A percentile compares a stretch with the other conserved stretches of the same genome.
phyloP scores from a whole-genome alignment of 1,284 basidiomycete genomes.

The Ceratobasidium sp. region DNA sequence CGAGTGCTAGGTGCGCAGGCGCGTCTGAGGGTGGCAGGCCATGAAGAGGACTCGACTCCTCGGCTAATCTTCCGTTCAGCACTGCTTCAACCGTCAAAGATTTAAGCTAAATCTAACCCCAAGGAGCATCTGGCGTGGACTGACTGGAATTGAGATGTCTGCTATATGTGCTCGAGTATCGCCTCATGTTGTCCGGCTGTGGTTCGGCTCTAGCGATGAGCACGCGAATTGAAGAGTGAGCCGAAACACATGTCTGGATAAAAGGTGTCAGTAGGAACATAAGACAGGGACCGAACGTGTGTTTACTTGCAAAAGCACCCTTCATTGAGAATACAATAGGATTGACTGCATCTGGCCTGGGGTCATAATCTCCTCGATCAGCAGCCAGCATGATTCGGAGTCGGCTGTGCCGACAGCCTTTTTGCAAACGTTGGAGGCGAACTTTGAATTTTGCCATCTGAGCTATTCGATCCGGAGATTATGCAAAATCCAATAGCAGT shows the following conservation, averaged over 20 bases:
- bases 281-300: not conserved
- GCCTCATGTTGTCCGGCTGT: constrained; percentile 76
- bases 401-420: constrained; percentile 83
- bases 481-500: constrained; percentile 76
- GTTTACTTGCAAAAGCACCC: constrained; percentile 89
- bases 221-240: constrained; percentile 71
- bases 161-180: constrained; percentile 76
- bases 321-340: constrained; percentile 86
- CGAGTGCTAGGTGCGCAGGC: constrained; percentile 13
- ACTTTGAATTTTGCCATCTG: constrained; percentile 89
- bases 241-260: constrained; percentile 80
- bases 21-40: constrained; percentile 43
- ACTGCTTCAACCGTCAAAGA: constrained; percentile 45
- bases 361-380: constrained; percentile 86
- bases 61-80: constrained; percentile 31
- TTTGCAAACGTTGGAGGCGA: constrained; percentile 97
- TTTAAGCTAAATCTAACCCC: not conserved
- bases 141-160: constrained; percentile 83
- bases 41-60: constrained; percentile 35
- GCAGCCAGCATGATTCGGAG: constrained; percentile 69
- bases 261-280: constrained; percentile 38
- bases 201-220: constrained; percentile 66
- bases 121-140: constrained; percentile 53
- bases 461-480: constrained; percentile 84
- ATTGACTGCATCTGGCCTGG: constrained; percentile 71